Conservation (phyloP, 2,329 filamentous ascomycete species). For the Fusarium sp. region DNA sequence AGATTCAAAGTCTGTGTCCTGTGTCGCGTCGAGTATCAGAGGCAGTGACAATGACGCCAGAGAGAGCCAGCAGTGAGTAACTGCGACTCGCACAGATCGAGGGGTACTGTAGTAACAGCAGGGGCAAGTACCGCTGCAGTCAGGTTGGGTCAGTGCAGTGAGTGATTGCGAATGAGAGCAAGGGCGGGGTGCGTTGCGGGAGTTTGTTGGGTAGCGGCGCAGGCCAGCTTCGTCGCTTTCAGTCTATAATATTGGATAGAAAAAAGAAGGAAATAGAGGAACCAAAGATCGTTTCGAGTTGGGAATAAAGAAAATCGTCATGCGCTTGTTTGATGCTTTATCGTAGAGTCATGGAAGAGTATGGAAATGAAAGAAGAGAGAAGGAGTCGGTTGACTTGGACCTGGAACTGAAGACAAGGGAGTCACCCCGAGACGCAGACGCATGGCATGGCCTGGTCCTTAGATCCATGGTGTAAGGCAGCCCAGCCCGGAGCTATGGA, state of each 20-base stretch:
- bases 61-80: background rate
- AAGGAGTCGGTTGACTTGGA: conserved; percentile 10
- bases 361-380: conserved; percentile 38
- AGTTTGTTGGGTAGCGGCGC: conserved; percentile 40
- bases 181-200: conserved; percentile 22
- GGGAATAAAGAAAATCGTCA: conserved; percentile 32
- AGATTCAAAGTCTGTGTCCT: conserved; percentile 30
- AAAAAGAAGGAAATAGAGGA: conserved; percentile 7
- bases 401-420: conserved; percentile 17
- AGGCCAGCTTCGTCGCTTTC: conserved; percentile 44
- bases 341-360: conserved; percentile 43
- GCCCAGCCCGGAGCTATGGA: conserved; percentile 8
- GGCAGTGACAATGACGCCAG: conserved; percentile 31
- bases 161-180: conserved; percentile 27
- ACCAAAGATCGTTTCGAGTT: conserved; percentile 33
- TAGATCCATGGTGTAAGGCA: conserved; percentile 29
- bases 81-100: conserved; percentile 22
- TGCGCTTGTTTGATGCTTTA: conserved; percentile 41
- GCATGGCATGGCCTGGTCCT: conserved; percentile 8
- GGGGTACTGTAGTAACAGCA: conserved; percentile 11
- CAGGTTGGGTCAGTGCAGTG: conserved; percentile 10
- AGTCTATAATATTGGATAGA: conserved; percentile 31
- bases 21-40: conserved; percentile 29
- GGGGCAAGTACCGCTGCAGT: conserved; percentile 19
- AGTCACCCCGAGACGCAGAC: conserved; percentile 21